Base-by-base conservation (phyloP, 2,329 filamentous ascomycete species). In the Botrytis byssoidea region DNA sequence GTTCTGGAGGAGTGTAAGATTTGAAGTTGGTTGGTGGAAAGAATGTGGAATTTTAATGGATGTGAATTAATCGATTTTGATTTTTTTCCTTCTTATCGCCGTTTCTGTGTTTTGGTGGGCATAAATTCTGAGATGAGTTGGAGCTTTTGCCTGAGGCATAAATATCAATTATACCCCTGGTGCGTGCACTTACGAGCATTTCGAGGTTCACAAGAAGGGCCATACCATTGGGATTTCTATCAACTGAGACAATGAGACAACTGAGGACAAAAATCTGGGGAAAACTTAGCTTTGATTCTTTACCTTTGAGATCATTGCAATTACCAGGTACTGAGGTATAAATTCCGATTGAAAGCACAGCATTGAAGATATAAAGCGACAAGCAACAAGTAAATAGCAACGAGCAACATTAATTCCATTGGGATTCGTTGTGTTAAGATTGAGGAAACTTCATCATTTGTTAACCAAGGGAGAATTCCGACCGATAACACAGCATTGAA, bases 401-500 rank as follows among this genome's bases (percentile, higher is more conserved):
- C 51, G 8, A 40, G 22, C 60, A 42, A 7, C 25, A 63, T 8
- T 20, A n/a, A 63, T 40, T 61, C 35, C 22, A n/a, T 63, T 42
- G 37, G 60, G 60, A 61, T n/a, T 37, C 7, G 25, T 40, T 42
- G 37, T n/a, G 35, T 40, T 9, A 63, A 63, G 25, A 25, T 40
- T 4, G 35, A 25, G 61, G n/a, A 64, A 16, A 20, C 37, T 29
- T 12, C 61, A 44, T 64, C 61, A 44, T 9, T 64, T 63, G 16
- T 29, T 42, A 20, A 64, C 61, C n/a, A 29, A 18, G 32, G 25
- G 7, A 35, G 25, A 25, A 63, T 63, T 40, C 35, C 25, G 60
- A 63, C 35, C 6, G 35, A 63, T n/a, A n/a, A 63, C 60, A 63
- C 60, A 63, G 60, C 60, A 42, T 63, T 63, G 60, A 42, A 40